These are phyloP conservation scores for Blastocystis sp. DNA, from an alignment of 352 stramenopile species.

Conservation along the genomic window DNA sequence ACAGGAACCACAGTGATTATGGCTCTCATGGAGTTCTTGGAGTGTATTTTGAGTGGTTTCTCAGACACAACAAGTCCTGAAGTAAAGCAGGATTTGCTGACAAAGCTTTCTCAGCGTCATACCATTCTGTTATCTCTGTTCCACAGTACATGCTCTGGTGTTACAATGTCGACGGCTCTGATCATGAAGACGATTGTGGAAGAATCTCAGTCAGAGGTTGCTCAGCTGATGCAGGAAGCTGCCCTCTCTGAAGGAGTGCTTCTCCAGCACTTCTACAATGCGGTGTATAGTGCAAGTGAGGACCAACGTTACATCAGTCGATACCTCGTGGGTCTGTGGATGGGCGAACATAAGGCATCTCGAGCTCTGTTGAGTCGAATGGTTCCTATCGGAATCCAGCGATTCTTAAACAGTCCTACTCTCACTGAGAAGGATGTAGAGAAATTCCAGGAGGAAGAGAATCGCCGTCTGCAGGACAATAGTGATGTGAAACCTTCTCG, in stretches of 20 bases:
- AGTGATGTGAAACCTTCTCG: conserved; percentile 65
- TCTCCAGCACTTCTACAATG: conserved; percentile 81
- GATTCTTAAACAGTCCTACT: conserved; percentile 76
- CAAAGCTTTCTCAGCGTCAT: conserved; percentile 66
- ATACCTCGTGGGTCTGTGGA: conserved; percentile 87
- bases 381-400: conserved; percentile 78
- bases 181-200: conserved; percentile 81
- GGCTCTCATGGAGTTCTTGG: conserved; percentile 79
- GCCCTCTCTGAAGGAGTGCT: conserved; percentile 83
- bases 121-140: conserved; percentile 80
- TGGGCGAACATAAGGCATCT: conserved; percentile 77
- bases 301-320: conserved; percentile 83
- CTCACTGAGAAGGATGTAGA: conserved; percentile 74
- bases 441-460: conserved; percentile 78
- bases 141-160: conserved; percentile 74
- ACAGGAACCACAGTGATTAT: conserved; percentile 79
- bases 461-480: conserved; percentile 69
- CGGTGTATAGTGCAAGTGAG: conserved; percentile 81
- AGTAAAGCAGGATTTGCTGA: conserved; percentile 68
- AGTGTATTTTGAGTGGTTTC: conserved; percentile 79
- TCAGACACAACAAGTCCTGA: conserved; percentile 75
- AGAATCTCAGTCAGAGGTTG: conserved; percentile 75
- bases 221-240: conserved; percentile 78
- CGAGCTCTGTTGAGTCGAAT: conserved; percentile 81
- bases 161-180: conserved; percentile 75